A percentile compares a stretch with the other conserved stretches of the same genome.
phyloP scores from a whole-genome alignment of 2,329 filamentous ascomycete species.

The Botrytis porri region DNA sequence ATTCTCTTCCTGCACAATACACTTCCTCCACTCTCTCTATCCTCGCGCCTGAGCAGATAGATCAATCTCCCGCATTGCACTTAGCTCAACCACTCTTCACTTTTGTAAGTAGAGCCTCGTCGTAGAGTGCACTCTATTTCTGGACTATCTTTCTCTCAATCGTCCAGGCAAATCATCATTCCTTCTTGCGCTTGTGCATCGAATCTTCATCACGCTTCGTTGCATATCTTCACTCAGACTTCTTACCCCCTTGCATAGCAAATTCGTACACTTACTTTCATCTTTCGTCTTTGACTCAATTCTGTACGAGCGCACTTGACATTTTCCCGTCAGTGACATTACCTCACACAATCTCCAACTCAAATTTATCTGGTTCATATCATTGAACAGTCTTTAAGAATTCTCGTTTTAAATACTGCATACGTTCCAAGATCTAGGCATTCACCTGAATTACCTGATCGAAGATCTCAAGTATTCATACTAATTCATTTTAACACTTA shows the following conservation, averaged over 20 bases:
- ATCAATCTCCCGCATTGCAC: neutral
- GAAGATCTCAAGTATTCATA: neutral
- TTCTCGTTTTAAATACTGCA: neutral
- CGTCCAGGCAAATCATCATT: neutral
- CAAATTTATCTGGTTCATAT: neutral
- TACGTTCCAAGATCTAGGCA: neutral
- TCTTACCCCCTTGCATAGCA: fast-evolving
- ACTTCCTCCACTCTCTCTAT: neutral
- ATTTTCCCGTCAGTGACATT: neutral
- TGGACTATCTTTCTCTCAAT: neutral
- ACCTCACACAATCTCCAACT: neutral
- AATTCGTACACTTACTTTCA: neutral
- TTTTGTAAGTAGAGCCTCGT: neutral
- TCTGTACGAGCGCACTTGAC: neutral
- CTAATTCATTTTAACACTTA: neutral
- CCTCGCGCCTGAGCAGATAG: neutral
- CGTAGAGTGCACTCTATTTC: neutral
- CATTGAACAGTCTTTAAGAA: neutral
- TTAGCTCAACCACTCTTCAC: neutral
- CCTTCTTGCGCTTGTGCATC: neutral
- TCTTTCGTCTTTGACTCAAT: neutral
- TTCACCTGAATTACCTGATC: neutral
- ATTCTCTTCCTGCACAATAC: neutral
- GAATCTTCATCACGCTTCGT: too few species aligned
- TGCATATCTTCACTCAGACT: neutral